These are phyloP conservation scores for Aspergillus ibericus DNA, from an alignment of 2,329 filamentous ascomycete genomes.

Conservation along the genomic window DNA sequence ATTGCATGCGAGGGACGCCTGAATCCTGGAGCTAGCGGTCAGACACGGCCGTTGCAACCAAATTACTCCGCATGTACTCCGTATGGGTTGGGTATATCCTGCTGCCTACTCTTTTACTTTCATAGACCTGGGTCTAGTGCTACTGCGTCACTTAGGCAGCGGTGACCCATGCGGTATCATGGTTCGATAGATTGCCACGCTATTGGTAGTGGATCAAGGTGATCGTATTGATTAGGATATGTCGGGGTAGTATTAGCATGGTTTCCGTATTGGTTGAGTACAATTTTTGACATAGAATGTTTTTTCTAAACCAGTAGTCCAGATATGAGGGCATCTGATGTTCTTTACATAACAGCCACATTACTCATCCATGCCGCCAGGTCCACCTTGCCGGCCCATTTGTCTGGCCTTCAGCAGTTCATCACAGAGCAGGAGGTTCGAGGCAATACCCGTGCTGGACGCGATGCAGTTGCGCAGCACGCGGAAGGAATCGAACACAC, in stretches of 20 bases:
- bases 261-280: slow-evolving; percentile 18
- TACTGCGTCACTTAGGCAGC: background rate
- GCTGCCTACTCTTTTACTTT: background rate
- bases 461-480: slow-evolving; percentile 92
- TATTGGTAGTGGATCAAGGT: background rate
- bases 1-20: no score
- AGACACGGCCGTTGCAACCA: no score
- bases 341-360: slow-evolving; percentile 29
- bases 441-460: slow-evolving; percentile 91
- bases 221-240: slow-evolving; percentile 8
- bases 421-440: slow-evolving; percentile 91
- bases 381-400: slow-evolving; percentile 63
- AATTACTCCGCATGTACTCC: background rate
- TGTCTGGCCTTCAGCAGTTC: slow-evolving; percentile 97
- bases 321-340: slow-evolving; percentile 20
- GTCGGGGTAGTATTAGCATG: slow-evolving; percentile 8
- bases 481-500: slow-evolving; percentile 94
- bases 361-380: slow-evolving; percentile 46
- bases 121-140: background rate
- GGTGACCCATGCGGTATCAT: background rate
- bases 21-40: background rate
- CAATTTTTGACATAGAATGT: slow-evolving; percentile 21
- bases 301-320: slow-evolving; percentile 12
- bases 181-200: background rate
- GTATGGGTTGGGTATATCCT: background rate